Conservation (phyloP, 176 grass and related monocot genomes). For the Oryza meridionalis region DNA sequence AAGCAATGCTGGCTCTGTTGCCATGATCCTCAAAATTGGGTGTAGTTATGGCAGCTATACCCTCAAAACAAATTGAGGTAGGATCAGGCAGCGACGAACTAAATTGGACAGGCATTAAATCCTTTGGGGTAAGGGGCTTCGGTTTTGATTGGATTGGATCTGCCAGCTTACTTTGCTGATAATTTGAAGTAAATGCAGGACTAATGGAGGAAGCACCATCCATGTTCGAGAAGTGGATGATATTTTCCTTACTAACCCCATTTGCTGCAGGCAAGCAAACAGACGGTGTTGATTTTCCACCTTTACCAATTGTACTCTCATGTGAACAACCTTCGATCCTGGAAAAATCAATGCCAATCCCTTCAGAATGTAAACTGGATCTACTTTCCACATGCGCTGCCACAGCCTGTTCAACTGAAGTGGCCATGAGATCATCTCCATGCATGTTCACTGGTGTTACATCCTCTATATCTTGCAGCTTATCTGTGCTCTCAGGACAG, state of each 20-base stretch:
- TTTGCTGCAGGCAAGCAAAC: conserved; percentile 29
- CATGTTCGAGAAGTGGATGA: conserved; percentile 28
- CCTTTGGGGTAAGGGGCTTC: conserved; percentile 59
- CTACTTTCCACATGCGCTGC: conserved; percentile 16
- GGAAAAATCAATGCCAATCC: not conserved
- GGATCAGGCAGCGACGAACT: conserved; percentile 57
- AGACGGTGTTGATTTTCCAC: conserved; percentile 16
- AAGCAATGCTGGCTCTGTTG: conserved; percentile 33
- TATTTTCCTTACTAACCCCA: conserved; percentile 36
- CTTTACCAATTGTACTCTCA: conserved; percentile 27
- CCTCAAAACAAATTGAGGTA: conserved; percentile 59
- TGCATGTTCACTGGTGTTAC: conserved; percentile 27
- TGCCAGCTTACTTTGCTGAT: conserved; percentile 33
- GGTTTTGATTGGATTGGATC: conserved; percentile 38
- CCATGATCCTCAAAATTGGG: conserved; percentile 53
- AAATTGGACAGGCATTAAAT: conserved; percentile 71
- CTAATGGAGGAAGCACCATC: conserved; percentile 22
- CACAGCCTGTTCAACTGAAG: conserved; percentile 34
- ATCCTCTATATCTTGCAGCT: conserved; percentile 30
- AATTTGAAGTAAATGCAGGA: conserved; percentile 29
- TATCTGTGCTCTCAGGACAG: conserved; percentile 44
- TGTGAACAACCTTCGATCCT: conserved; percentile 39
- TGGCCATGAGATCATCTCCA: not conserved
- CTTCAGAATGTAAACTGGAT: conserved; percentile 25
- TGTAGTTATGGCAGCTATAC: conserved; percentile 54